Percentiles rank a stretch among this genome's conserved stretches.
phyloP scores from a whole-genome alignment of 2,329 filamentous ascomycete genomes.

The Ophiocordyceps robertsii region DNA sequence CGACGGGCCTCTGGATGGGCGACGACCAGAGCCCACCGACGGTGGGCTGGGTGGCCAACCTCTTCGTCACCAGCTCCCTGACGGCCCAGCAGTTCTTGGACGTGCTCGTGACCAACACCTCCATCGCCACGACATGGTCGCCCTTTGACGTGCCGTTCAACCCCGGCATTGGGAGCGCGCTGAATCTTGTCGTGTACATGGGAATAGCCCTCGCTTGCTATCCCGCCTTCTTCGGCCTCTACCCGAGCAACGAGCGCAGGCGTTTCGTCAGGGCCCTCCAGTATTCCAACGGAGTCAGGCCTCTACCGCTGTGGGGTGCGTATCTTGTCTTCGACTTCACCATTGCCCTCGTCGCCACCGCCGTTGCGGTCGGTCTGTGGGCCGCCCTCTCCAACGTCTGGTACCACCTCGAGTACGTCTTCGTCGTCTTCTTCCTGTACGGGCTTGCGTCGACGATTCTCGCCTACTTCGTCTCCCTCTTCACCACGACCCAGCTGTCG shows the following conservation, averaged over 20 bases:
- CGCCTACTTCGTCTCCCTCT: conserved; percentile 70
- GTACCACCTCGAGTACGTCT: conserved; percentile 72
- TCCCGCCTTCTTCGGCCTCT: conserved; percentile 78
- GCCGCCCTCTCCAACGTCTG: conserved; percentile 50
- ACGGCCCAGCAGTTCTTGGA: conserved; percentile 53
- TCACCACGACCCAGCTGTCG: conserved; percentile 64
- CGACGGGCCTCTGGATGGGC: conserved; percentile 66
- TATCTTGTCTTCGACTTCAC: conserved; percentile 71
- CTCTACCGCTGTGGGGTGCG: conserved; percentile 71
- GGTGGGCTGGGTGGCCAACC: conserved; percentile 57
- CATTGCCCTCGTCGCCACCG: conserved; percentile 53
- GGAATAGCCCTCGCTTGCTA: conserved; percentile 65
- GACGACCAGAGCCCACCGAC: conserved; percentile 45
- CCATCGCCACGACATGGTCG: conserved; percentile 59
- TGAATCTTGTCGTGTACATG: conserved; percentile 74
- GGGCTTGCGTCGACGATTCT: conserved; percentile 65
- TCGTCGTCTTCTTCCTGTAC: conserved; percentile 68
- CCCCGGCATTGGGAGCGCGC: conserved; percentile 53
- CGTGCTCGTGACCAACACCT: conserved; percentile 50
- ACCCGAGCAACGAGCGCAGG: conserved; percentile 73
- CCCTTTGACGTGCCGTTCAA: conserved; percentile 64
- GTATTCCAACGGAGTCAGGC: conserved; percentile 82
- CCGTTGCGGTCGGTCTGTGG: conserved; percentile 57
- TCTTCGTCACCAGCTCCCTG: conserved; percentile 41
- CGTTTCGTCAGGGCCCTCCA: conserved; percentile 71